Conservation (phyloP, 169 alveolate genomes). For the Cryptosporidium muris region DNA sequence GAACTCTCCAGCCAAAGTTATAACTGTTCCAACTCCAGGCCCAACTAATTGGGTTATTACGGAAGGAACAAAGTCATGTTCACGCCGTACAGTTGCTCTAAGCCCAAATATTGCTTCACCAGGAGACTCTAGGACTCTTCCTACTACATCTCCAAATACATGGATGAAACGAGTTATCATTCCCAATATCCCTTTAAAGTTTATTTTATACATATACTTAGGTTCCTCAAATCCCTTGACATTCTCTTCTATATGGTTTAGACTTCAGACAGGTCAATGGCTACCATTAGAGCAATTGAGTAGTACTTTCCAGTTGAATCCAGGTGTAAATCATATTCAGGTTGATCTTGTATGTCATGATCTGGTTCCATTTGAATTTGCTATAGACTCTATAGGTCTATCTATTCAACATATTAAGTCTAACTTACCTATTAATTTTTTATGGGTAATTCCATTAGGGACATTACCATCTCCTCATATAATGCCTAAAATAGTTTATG, state of each 20-base stretch:
- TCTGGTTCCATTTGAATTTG: background rate
- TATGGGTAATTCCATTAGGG: slow-evolving; percentile 64
- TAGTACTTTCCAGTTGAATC: slow-evolving; percentile 10
- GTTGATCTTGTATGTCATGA: slow-evolving; percentile 26
- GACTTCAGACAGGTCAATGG: slow-evolving; percentile 33
- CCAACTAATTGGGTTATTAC: slow-evolving; percentile 68
- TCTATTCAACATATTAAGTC: slow-evolving; percentile 1
- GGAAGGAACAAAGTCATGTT: slow-evolving; percentile 31
- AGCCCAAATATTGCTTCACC: slow-evolving; percentile 15
- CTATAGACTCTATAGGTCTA: slow-evolving; percentile 38
- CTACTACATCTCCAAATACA: slow-evolving; percentile 53
- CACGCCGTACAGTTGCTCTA: slow-evolving; percentile 1
- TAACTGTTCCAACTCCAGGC: slow-evolving; percentile 67
- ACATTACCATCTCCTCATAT: slow-evolving; percentile 70
- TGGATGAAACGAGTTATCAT: slow-evolving; percentile 5
- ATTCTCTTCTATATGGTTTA: slow-evolving; percentile 38
- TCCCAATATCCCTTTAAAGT: slow-evolving; percentile 26
- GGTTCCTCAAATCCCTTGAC: slow-evolving; percentile 16
- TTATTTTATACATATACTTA: slow-evolving; percentile 3
- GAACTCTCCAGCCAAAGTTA: slow-evolving; percentile 41
- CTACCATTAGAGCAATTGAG: slow-evolving; percentile 14
- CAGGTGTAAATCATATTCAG: slow-evolving; percentile 41
- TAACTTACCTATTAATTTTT: slow-evolving; percentile 40
- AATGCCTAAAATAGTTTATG: slow-evolving; percentile 18
- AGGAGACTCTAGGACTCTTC: slow-evolving; percentile 12